Evolutionary conservation across 306 rosid species (phyloP).

Genomic region (Fragaria vesca): DNA sequence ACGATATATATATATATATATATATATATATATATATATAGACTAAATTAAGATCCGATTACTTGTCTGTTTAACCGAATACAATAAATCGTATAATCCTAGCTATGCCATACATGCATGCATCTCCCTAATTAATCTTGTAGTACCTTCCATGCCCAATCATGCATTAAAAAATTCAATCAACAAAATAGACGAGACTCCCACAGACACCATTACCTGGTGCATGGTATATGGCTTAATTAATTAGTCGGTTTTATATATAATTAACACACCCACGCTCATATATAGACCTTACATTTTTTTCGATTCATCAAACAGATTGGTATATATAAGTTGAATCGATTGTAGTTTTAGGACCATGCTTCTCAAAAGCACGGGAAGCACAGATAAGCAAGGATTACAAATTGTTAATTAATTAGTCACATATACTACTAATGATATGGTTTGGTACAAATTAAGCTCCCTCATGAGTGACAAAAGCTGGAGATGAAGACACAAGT

Average conservation of each 20-base stretch:
- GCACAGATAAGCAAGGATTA: not conserved
- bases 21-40: not conserved
- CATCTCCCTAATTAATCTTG: not conserved
- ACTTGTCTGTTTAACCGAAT: constrained; percentile 13
- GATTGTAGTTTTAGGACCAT: not conserved
- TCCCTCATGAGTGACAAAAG: not conserved
- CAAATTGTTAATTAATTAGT: not conserved
- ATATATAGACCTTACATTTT: too few relatives aligned
- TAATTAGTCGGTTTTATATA: too few relatives aligned
- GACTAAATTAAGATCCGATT: not conserved
- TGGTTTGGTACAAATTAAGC: not conserved
- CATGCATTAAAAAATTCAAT: not conserved
- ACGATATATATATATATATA: not conserved
- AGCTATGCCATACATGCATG: not conserved
- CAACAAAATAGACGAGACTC: not conserved
- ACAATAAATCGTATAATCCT: constrained; percentile 4
- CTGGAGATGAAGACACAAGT: not conserved
- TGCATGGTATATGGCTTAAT: too few relatives aligned
- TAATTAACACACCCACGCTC: too few relatives aligned
- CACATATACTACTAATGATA: not conserved
- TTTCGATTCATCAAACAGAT: too few relatives aligned
- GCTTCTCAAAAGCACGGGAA: not conserved
- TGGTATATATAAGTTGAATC: too few relatives aligned
- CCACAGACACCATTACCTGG: not conserved
- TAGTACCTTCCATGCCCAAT: constrained; percentile 8